phyloP scores from a whole-genome alignment of 1,139 yeast species.

The Kodamaea sp. region DNA sequence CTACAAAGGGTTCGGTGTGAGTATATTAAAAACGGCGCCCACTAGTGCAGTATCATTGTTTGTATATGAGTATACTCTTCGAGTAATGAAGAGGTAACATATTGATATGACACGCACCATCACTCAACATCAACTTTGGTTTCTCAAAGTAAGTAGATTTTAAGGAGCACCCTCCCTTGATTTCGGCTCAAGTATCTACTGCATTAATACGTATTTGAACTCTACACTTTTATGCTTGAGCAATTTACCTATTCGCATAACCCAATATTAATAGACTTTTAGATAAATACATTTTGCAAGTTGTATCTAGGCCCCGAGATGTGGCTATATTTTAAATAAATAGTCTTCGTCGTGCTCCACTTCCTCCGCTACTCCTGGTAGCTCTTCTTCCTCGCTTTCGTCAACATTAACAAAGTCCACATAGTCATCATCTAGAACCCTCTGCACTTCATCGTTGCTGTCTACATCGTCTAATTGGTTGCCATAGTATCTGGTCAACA shows the following conservation, averaged over 20 bases:
- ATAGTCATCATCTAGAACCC: conserved; percentile 22
- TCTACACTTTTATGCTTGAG: too few species aligned
- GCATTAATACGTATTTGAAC: too few species aligned
- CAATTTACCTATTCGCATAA: too few species aligned
- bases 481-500: conserved; percentile 37
- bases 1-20: conserved; percentile 71
- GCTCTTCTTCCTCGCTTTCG: conserved; percentile 20
- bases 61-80: conserved; percentile 56
- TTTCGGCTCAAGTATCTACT: too few species aligned
- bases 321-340: conserved; percentile 30
- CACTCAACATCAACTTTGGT: too few species aligned
- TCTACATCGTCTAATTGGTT: conserved; percentile 18
- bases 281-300: too few species aligned
- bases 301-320: too few species aligned
- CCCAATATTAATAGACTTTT: too few species aligned
- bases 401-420: conserved; percentile 31
- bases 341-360: conserved; percentile 28
- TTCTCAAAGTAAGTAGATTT: too few species aligned
- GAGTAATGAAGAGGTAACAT: conserved; percentile 8
- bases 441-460: conserved; percentile 20
- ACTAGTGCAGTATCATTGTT: conserved; percentile 78
- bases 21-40: conserved; percentile 77
- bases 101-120: too few species aligned
- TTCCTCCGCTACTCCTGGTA: conserved; percentile 12
- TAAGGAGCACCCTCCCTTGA: too few species aligned